Base-by-base conservation (phyloP, 306 rosid genomes). In the Cicer yamashitae region DNA sequence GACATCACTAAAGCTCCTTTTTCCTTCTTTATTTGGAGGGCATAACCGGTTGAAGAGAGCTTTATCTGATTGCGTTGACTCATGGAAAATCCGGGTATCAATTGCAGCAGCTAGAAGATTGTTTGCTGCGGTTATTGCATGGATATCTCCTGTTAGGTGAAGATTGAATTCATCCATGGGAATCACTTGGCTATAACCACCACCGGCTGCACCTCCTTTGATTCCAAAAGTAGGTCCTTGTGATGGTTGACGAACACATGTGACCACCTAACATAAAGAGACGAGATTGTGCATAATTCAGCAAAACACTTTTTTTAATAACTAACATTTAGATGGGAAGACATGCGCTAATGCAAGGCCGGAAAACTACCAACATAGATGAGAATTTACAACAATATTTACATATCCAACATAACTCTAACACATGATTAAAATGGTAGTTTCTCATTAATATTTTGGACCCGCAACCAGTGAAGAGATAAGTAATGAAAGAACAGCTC, bases 121-220 rank as follows among this genome's bases (percentile, higher is more conserved):
- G 86, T 94, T 94, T 74, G 99, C 86, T 25, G 99, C 99, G 56
- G 99, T 94, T 70, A 92, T 94, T 76, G 99, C 99, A 69, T 94
- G 99, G 77, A 94, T 90, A 78, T 94, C 99, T 82, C 99, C 99
- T 4, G 99, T 92, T 18, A 94, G 86, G 71, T 94, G 99, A 79
- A 94, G 99, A 90, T 94, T 94, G 87, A 94, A 94, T 80, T 94
- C 99, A 78, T 94, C 99, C 99, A 94, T 92, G 20, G 97, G 99
- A 68, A 94, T 89, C 85, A 94, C 99, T 85, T 94, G 99, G 84
- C 99, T 94, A 79, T 94, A 94, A 83, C 99, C 99, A 46, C 96
- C 99, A 73, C 97, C 99, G 34, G 99, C 99, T 25, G 99, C 99
- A 70, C 99, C 99, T 67, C 99, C 99, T 88, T 89, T 94, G 82